Evolutionary conservation across 805 yeast species (phyloP).

Genomic region (Candida chauliodis): DNA sequence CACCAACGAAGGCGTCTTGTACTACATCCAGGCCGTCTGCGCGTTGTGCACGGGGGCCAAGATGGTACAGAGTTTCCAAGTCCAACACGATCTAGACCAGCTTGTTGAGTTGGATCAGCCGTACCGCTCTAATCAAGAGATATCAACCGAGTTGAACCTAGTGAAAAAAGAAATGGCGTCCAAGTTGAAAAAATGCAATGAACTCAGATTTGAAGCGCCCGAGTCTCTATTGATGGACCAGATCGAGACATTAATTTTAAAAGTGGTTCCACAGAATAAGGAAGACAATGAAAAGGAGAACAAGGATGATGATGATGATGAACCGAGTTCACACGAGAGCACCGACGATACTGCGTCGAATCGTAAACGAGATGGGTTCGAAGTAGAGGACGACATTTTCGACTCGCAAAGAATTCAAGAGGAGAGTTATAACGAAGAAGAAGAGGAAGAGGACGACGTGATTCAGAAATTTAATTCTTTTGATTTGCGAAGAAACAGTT

Average conservation of each 20-base stretch:
- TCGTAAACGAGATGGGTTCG: background rate
- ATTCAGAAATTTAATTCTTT: background rate
- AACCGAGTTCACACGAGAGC: background rate
- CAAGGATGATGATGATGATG: slow-evolving; percentile 3
- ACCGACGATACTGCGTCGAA: background rate
- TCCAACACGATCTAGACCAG: slow-evolving; percentile 7
- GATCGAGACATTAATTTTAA: slow-evolving; percentile 9
- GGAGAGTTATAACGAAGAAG: slow-evolving; percentile 10
- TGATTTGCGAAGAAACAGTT: slow-evolving; percentile 10
- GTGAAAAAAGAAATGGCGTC: slow-evolving; percentile 11
- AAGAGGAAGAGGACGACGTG: slow-evolving; percentile 8
- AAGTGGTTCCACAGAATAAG: slow-evolving; percentile 1
- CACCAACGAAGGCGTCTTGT: slow-evolving; percentile 37
- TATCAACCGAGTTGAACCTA: slow-evolving; percentile 10
- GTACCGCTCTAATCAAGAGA: slow-evolving; percentile 8
- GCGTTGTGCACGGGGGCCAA: slow-evolving; percentile 21
- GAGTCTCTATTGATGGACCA: slow-evolving; percentile 14
- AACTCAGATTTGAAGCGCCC: slow-evolving; percentile 23
- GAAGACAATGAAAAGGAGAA: slow-evolving; percentile 6
- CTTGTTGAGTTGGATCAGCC: slow-evolving; percentile 1
- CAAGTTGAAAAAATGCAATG: slow-evolving; percentile 20
- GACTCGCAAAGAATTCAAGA: slow-evolving; percentile 3
- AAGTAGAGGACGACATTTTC: background rate
- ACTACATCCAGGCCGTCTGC: slow-evolving; percentile 28
- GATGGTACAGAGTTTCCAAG: slow-evolving; percentile 13